These are phyloP conservation scores for Chamaecrista fasciculata DNA, from an alignment of 306 rosid species.

Conservation along the genomic window DNA sequence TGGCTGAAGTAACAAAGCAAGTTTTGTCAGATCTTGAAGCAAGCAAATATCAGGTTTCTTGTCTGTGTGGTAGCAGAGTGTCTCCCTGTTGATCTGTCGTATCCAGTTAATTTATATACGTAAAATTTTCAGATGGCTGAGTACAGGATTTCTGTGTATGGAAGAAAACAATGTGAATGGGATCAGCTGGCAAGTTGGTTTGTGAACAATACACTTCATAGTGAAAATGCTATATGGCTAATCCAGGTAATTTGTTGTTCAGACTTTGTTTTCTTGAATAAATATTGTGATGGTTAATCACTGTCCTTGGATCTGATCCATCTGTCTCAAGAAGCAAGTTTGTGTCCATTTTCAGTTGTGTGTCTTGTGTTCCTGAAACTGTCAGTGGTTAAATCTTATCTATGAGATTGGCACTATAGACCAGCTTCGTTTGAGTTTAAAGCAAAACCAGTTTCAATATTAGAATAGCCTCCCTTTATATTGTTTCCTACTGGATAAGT, in stretches of 20 bases:
- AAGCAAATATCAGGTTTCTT: conserved; percentile 77
- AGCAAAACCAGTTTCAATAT: not conserved
- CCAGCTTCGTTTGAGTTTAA: not conserved
- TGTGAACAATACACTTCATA: conserved; percentile 71
- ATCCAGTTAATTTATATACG: conserved; percentile 21
- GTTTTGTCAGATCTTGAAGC: conserved; percentile 82
- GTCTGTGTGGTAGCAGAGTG: not conserved
- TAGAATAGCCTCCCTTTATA: not conserved
- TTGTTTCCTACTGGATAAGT: not conserved
- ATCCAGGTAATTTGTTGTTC: conserved; percentile 64
- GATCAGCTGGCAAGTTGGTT: conserved; percentile 94
- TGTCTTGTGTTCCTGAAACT: conserved; percentile 17
- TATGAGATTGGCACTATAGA: conserved; percentile 2
- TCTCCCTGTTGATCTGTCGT: not conserved
- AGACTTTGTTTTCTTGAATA: not conserved
- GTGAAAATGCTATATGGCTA: conserved; percentile 85
- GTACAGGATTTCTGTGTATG: conserved; percentile 86
- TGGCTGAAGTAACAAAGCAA: conserved; percentile 85
- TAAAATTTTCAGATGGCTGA: conserved; percentile 78
- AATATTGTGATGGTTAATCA: not conserved
- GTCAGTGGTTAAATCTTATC: not conserved
- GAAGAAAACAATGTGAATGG: conserved; percentile 95
- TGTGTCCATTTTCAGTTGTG: not conserved
- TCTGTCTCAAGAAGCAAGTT: not conserved
- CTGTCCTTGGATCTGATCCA: not conserved